These are phyloP conservation scores for Macadamia tetraphylla DNA, from an alignment of 164 flowering plant genomes.

Conservation along the genomic window DNA sequence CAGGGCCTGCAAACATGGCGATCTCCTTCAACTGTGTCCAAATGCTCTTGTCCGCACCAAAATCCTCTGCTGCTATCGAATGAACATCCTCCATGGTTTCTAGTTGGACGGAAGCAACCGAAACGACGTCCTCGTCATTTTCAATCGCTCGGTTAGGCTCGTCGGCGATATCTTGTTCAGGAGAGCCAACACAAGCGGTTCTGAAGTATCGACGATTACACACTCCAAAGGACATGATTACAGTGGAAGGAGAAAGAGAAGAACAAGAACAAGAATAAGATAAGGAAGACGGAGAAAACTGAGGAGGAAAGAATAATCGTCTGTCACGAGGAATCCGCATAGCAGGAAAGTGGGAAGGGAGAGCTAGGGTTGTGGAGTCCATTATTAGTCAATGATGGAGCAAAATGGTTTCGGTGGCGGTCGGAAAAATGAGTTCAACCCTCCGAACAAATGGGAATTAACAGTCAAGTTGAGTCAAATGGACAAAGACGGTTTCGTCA, in stretches of 20 bases:
- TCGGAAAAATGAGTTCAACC: too few relatives aligned
- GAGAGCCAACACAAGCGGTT: constrained; percentile 19
- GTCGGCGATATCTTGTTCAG: constrained; percentile 12
- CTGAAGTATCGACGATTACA: constrained; percentile 4
- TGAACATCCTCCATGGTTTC: constrained; percentile 8
- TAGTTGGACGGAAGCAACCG: constrained; percentile 3
- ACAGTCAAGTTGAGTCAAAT: too few relatives aligned
- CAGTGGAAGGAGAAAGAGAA: background rate
- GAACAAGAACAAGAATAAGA: background rate
- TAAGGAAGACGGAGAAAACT: background rate
- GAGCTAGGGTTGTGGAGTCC: constrained; percentile 13
- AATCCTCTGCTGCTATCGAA: constrained; percentile 19
- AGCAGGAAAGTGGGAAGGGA: constrained; percentile 2
- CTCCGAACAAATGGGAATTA: too few relatives aligned
- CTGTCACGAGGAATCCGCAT: background rate
- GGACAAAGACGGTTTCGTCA: too few relatives aligned
- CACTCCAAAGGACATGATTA: constrained; percentile 2
- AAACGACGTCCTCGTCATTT: background rate
- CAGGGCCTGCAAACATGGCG: constrained; percentile 78
- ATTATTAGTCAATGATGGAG: background rate
- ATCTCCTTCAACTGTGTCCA: constrained; percentile 75
- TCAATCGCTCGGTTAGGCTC: background rate
- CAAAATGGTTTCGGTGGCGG: too few relatives aligned
- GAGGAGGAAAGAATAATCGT: background rate
- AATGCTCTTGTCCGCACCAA: constrained; percentile 41